phyloP scores from a whole-genome alignment of 1,284 basidiomycete genomes.

The Heterobasidion annosum region DNA sequence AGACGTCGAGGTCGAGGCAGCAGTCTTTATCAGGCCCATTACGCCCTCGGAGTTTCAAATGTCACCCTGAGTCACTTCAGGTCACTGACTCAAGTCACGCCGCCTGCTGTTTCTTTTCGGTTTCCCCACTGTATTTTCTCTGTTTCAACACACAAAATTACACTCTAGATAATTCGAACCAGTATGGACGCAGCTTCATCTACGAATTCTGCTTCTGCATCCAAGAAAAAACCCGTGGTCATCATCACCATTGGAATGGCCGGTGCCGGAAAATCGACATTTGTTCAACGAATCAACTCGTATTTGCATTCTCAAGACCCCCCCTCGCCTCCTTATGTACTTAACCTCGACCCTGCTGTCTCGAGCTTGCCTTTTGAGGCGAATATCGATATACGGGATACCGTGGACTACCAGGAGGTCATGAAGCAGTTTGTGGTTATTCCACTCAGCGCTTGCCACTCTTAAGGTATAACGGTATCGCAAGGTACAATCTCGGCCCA shows the following conservation, averaged over 20 bases:
- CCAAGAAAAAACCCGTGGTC: constrained; percentile 57
- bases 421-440: constrained; percentile 90
- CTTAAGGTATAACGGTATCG: constrained; percentile 5
- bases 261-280: constrained; percentile 93
- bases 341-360: constrained; percentile 98
- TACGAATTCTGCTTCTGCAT: constrained; percentile 1
- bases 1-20: background rate
- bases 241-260: constrained; percentile 94
- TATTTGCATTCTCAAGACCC: constrained; percentile 63
- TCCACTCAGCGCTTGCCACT: constrained; percentile 9
- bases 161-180: background rate
- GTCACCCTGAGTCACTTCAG: background rate
- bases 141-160: background rate
- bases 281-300: constrained; percentile 90
- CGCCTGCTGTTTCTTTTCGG: background rate
- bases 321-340: constrained; percentile 80
- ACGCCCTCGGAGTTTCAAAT: constrained; percentile 11
- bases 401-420: constrained; percentile 94
- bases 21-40: constrained; percentile 1
- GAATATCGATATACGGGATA: constrained; percentile 98
- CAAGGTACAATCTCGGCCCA: constrained; percentile 95
- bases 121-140: background rate
- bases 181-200: constrained; percentile 5
- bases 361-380: constrained; percentile 85
- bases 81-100: background rate